A percentile compares a stretch with the other conserved stretches of the same genome.
Conservation (phyloP, 163 green algal species). For the Chlorella variabilis region DNA sequence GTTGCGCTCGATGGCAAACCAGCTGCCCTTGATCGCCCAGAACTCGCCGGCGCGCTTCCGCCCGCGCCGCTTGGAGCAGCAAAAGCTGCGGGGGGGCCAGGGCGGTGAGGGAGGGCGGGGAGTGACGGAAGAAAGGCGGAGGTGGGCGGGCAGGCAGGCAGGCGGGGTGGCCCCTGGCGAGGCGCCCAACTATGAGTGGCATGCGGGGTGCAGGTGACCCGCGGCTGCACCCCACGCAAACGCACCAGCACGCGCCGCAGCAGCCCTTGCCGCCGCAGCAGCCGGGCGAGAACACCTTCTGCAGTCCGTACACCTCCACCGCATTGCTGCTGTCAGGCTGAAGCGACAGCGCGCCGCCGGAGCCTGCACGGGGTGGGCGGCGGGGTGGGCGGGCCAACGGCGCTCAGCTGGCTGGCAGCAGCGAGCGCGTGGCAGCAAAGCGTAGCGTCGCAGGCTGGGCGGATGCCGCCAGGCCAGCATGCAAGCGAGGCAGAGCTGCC, state of each 20-base stretch:
- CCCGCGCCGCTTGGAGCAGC: not conserved
- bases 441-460: too few species aligned
- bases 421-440: too few species aligned
- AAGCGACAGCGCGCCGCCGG: constrained; percentile 26
- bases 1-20: constrained; percentile 76
- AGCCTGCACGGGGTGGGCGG: constrained; percentile 7
- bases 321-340: constrained; percentile 55
- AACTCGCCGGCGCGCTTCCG: constrained; percentile 65
- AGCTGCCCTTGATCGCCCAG: constrained; percentile 80
- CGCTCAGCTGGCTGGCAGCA: not conserved
- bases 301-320: constrained; percentile 88
- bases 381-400: too few species aligned
- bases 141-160: too few species aligned
- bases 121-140: not conserved
- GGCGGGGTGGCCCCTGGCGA: too few species aligned
- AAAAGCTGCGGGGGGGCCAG: not conserved
- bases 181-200: not conserved
- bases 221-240: not conserved
- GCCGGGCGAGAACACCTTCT: constrained; percentile 72
- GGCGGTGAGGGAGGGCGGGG: too few species aligned
- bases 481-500: too few species aligned
- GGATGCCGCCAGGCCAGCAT: too few species aligned
- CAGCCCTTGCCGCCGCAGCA: constrained; percentile 6
- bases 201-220: not conserved
- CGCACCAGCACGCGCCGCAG: constrained; percentile 4